These are phyloP conservation scores for Salpingoeca rosetta DNA, from an alignment of 78 protist species.

Conservation along the genomic window DNA sequence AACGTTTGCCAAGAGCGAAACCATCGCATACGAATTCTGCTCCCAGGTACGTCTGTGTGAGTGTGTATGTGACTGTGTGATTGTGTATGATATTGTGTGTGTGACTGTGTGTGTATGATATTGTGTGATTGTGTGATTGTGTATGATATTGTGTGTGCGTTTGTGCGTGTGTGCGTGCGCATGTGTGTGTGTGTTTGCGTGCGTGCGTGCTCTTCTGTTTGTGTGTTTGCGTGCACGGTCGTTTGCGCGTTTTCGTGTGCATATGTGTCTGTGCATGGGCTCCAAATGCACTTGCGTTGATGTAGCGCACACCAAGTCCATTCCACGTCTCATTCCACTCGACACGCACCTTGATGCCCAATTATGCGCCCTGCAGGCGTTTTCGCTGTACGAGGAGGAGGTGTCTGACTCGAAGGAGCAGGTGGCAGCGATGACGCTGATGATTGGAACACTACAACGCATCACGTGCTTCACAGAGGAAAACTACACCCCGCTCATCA, in stretches of 20 bases:
- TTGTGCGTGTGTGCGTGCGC: no score
- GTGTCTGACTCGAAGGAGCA: slow-evolving; percentile 64
- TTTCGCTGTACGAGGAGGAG: slow-evolving; percentile 81
- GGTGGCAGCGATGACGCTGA: slow-evolving; percentile 38
- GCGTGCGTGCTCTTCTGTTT: not conserved
- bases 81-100: no score
- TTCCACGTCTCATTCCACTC: no score
- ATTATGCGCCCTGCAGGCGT: slow-evolving; percentile 68
- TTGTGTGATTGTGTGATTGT: no score
- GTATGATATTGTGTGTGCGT: no score
- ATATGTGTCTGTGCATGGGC: not conserved
- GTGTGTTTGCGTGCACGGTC: not conserved
- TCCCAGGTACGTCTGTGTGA: not conserved
- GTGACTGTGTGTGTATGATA: no score
- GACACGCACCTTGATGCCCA: no score
- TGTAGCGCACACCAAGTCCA: no score
- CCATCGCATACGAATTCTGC: slow-evolving; percentile 31
- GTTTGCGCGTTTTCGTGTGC: not conserved
- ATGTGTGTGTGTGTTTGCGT: no score
- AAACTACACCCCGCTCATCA: slow-evolving; percentile 61
- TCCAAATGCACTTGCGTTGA: no score
- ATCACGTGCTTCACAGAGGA: slow-evolving; percentile 47
- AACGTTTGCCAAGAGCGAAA: not conserved
- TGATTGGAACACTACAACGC: slow-evolving; percentile 53
- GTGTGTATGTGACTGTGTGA: no score